These are phyloP conservation scores for Phytopythium ostracodes DNA, from an alignment of 352 stramenopile genomes.

Conservation along the genomic window DNA sequence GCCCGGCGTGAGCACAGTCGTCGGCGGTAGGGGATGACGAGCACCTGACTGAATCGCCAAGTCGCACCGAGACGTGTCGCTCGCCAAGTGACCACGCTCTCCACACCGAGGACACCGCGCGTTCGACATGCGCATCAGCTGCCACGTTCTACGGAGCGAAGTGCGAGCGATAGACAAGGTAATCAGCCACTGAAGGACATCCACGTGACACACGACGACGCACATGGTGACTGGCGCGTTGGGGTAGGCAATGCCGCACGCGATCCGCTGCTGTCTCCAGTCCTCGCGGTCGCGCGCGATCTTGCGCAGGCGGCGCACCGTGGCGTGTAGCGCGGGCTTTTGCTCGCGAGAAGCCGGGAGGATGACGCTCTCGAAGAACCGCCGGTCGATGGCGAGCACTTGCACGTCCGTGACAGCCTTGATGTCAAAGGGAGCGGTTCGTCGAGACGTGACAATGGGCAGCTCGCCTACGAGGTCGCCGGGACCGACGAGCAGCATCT, in stretches of 20 bases:
- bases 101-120: slow-evolving; percentile 56
- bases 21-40: slow-evolving; percentile 11
- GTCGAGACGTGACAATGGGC: slow-evolving; percentile 52
- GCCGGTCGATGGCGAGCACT: slow-evolving; percentile 52
- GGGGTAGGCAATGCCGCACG: slow-evolving; percentile 60
- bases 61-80: slow-evolving; percentile 44
- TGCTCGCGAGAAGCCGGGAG: slow-evolving; percentile 34
- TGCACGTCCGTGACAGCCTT: slow-evolving; percentile 65
- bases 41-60: slow-evolving; percentile 9
- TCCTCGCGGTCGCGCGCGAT: slow-evolving; percentile 59
- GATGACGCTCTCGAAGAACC: slow-evolving; percentile 60
- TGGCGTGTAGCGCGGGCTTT: slow-evolving; percentile 35
- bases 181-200: not conserved
- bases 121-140: slow-evolving; percentile 76
- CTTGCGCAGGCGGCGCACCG: slow-evolving; percentile 37
- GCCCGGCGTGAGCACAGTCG: slow-evolving; percentile 9
- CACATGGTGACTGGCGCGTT: slow-evolving; percentile 73
- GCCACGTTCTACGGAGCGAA: slow-evolving; percentile 41
- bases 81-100: slow-evolving; percentile 43
- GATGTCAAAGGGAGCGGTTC: slow-evolving; percentile 52
- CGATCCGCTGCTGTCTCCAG: slow-evolving; percentile 68
- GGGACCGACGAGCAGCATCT: slow-evolving; percentile 49
- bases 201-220: not conserved
- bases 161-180: not conserved
- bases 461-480: slow-evolving; percentile 61